Evolutionary conservation across 345 rosid genomes (phyloP).

Genomic region (Ceriops decandra): DNA sequence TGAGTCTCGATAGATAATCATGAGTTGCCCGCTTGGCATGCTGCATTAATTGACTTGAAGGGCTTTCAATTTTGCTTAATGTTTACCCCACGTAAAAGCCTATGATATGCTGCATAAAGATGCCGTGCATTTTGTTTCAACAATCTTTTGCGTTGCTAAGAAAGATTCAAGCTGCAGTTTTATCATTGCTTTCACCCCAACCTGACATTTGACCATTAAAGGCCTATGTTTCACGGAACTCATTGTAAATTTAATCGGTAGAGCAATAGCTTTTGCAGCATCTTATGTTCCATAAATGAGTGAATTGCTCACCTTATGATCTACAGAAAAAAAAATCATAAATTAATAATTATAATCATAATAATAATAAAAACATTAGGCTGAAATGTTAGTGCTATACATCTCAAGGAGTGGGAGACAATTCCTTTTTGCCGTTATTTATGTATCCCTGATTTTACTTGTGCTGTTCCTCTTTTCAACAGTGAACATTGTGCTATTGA

Average conservation of each 20-base stretch:
- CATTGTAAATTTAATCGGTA: no score
- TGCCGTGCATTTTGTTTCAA: not conserved
- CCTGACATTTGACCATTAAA: no score
- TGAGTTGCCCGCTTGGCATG: no score
- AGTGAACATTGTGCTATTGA: conserved; percentile 65
- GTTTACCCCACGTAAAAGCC: not conserved
- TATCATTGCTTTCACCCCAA: not conserved
- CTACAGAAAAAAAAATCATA: no score
- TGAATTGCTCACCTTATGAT: no score
- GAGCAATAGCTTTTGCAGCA: no score
- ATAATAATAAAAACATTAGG: no score
- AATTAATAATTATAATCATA: no score
- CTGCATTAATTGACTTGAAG: no score
- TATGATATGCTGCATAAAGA: not conserved
- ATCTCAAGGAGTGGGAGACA: not conserved
- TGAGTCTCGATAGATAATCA: conserved; percentile 21
- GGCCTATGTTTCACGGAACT: no score
- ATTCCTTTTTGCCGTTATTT: not conserved
- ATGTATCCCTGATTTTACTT: not conserved
- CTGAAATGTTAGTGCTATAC: not conserved
- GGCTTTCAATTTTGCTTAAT: not conserved
- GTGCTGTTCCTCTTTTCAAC: conserved; percentile 11
- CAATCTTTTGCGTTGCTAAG: not conserved
- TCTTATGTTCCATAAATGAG: no score
- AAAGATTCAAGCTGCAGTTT: not conserved